Evolutionary conservation across 2,329 filamentous ascomycete genomes (phyloP).

Genomic region (Colletotrichum sp.): DNA sequence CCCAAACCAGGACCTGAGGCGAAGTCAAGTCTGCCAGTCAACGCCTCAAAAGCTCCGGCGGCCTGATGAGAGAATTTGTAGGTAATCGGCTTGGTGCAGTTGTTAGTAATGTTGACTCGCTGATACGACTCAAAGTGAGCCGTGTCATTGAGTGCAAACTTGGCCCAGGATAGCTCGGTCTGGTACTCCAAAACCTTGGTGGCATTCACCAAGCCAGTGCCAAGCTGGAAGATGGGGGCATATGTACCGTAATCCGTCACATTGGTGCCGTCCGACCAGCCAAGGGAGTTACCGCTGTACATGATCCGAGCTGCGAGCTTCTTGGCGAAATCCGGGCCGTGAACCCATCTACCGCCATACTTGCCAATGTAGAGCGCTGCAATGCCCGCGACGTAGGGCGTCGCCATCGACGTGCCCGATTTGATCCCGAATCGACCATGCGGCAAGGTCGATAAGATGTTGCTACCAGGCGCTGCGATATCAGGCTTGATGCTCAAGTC

Average conservation of each 20-base stretch:
- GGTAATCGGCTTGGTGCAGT: constrained; percentile 35
- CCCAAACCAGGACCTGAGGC: background rate
- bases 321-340: constrained; percentile 35
- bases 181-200: constrained; percentile 47
- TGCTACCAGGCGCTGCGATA: constrained; percentile 52
- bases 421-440: constrained; percentile 48
- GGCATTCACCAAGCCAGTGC: constrained; percentile 53
- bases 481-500: constrained; percentile 58
- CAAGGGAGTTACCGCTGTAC: constrained; percentile 36
- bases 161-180: constrained; percentile 42
- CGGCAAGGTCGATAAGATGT: constrained; percentile 55
- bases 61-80: constrained; percentile 47
- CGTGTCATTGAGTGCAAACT: constrained; percentile 56
- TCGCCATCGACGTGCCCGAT: constrained; percentile 62
- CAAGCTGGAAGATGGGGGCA: constrained; percentile 44
- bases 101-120: constrained; percentile 47
- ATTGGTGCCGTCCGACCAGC: constrained; percentile 32
- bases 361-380: constrained; percentile 50
- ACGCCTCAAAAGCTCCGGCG: constrained; percentile 21
- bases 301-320: constrained; percentile 30
- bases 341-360: constrained; percentile 42
- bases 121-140: constrained; percentile 42
- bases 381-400: constrained; percentile 58
- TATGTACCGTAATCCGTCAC: constrained; percentile 21
- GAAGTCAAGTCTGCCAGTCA: background rate